Evolutionary conservation across 192 early-diverging fungal species (phyloP).

Genomic region (Mortierella claussenii): DNA sequence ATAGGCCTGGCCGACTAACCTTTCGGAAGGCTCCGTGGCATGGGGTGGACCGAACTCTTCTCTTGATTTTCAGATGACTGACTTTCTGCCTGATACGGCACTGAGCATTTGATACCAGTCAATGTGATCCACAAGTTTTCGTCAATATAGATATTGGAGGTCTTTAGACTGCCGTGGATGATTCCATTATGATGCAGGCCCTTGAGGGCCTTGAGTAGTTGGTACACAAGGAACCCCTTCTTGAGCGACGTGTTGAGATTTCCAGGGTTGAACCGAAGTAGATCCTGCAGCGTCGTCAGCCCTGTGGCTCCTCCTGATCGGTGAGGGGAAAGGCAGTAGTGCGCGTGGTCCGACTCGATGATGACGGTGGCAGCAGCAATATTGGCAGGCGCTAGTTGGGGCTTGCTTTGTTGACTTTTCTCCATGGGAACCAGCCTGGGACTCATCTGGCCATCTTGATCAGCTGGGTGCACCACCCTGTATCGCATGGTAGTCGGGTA

Average conservation of each 20-base stretch:
- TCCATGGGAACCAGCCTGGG: constrained; percentile 29
- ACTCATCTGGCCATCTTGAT: constrained; percentile 11
- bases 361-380: constrained; percentile 43
- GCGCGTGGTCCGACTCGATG: constrained; percentile 61
- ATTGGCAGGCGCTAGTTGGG: constrained; percentile 15
- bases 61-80: not conserved
- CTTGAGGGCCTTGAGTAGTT: constrained; percentile 61
- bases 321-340: constrained; percentile 65
- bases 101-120: constrained; percentile 62
- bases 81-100: constrained; percentile 12
- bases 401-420: constrained; percentile 8
- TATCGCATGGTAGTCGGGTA: constrained; percentile 57
- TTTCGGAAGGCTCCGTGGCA: constrained; percentile 30
- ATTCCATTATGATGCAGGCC: constrained; percentile 65
- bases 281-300: constrained; percentile 63
- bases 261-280: constrained; percentile 68
- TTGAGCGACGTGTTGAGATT: constrained; percentile 66
- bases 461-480: constrained; percentile 23
- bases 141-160: constrained; percentile 67
- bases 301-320: constrained; percentile 52
- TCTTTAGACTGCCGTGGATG: constrained; percentile 64
- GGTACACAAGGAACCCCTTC: constrained; percentile 70
- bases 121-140: constrained; percentile 70
- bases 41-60: not conserved
- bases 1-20: constrained; percentile 34